Conservation (phyloP, 1,284 basidiomycete genomes). For the Vanrija sp. region DNA sequence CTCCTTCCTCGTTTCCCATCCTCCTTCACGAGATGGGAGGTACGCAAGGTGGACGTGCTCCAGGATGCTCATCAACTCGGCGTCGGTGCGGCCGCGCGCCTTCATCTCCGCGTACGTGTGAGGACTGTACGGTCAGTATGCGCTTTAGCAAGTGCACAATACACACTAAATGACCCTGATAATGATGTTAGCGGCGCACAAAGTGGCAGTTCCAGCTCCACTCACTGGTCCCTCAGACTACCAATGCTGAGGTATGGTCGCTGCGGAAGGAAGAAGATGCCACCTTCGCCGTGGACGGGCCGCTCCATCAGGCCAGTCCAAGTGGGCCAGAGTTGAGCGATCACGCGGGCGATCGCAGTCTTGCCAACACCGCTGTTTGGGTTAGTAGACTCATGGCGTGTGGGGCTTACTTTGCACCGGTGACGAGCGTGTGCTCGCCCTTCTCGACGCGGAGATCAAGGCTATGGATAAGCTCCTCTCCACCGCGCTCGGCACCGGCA, state of each 20-base stretch:
- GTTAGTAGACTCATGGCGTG: background rate
- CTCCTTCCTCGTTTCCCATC: slow-evolving; percentile 84
- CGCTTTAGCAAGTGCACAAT: no score
- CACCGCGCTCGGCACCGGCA: slow-evolving; percentile 54
- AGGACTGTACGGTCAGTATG: slow-evolving; percentile 59
- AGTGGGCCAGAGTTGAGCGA: slow-evolving; percentile 81
- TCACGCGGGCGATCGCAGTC: slow-evolving; percentile 82
- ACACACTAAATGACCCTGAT: slow-evolving; percentile 44
- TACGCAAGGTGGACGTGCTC: slow-evolving; percentile 79
- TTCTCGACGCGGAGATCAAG: slow-evolving; percentile 66
- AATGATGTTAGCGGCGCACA: background rate
- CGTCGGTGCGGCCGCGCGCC: slow-evolving; percentile 60
- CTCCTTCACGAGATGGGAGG: slow-evolving; percentile 80
- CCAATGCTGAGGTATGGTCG: slow-evolving; percentile 85
- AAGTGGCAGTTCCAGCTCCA: slow-evolving; percentile 24
- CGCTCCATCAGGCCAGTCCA: slow-evolving; percentile 51
- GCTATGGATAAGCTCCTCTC: slow-evolving; percentile 65
- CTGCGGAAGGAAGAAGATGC: slow-evolving; percentile 87
- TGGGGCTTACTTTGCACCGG: slow-evolving; percentile 61
- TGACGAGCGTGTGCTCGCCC: slow-evolving; percentile 90
- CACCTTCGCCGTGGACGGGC: slow-evolving; percentile 51
- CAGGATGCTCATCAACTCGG: slow-evolving; percentile 68
- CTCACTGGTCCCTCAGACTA: slow-evolving; percentile 77
- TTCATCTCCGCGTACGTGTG: slow-evolving; percentile 75
- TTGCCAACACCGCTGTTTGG: slow-evolving; percentile 78